Evolutionary conservation across 352 stramenopile species (phyloP), one percentile per base, ranked within the genome.

Genomic region (Phytophthora litchii): DNA sequence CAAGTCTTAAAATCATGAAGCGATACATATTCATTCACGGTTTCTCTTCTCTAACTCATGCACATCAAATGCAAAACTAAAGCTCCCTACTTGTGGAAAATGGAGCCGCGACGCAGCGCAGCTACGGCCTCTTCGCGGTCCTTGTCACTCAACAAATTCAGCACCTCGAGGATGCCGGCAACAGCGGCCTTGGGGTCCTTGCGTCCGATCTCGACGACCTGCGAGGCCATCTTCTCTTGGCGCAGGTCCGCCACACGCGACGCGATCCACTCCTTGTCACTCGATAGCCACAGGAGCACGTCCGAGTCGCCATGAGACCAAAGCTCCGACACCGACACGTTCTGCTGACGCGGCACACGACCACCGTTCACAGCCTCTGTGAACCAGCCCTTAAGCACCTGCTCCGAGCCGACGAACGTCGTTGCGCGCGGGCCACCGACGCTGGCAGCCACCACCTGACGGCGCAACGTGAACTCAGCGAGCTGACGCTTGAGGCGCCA

Each of bases 401-500:
- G 71, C 67, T 91, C 81, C 25, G 78, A 72, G 14, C 54, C 48
- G 20, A 74, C 62, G 59, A 92, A 94, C 34, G 60, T 66, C 13
- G 80, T 61, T 21, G 68, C 60, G 40, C 60, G 60, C 17, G 70
- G 56, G 32, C 74, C 78, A 31, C 53, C 56, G 32, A 50, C 57
- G 11, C 72, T 76, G 9, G 49, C 54, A 23, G 67, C 45, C 14
- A 91, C 64, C 19, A 78, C 54, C 27, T 91, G 64, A 12, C 83
- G 81, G 43, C 94, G 81, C 32, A 98, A 64, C 54, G 92, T 71
- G 73, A 99, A 99, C 74, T 99, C 97, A 7, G 91, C 94, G 16
- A 99, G 81, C 50, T 98, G 97, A 48, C 97, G 89, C 66, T 98
- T 96, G 16, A 99, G 88, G 35, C 97, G 84, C 96, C 94, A 98